Conservation (phyloP, 2,329 filamentous ascomycete genomes). For the Colletotrichum siamense region DNA sequence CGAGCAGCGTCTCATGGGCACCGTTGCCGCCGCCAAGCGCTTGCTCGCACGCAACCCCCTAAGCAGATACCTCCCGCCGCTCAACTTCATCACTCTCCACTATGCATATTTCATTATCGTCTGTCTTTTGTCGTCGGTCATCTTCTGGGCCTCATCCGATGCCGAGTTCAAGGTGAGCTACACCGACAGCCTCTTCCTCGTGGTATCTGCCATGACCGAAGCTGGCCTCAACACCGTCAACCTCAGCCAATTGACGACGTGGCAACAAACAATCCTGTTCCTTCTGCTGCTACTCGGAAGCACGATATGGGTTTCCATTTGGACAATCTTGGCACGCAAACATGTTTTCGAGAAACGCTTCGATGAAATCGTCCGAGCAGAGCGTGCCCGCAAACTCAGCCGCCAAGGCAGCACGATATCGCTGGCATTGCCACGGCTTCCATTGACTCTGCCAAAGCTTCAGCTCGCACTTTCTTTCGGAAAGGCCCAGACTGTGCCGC, state of each 20-base stretch:
- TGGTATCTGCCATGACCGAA: constrained; percentile 70
- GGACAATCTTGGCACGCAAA: constrained; percentile 66
- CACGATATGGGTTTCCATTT: constrained; percentile 68
- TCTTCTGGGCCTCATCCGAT: constrained; percentile 65
- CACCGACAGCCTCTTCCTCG: constrained; percentile 70
- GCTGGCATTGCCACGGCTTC: neutral
- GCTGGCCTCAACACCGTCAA: constrained; percentile 73
- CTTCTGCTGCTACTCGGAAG: constrained; percentile 70
- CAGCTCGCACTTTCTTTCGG: neutral
- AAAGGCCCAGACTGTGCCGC: neutral
- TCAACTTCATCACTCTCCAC: constrained; percentile 70
- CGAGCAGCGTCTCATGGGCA: neutral
- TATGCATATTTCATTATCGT: constrained; percentile 69
- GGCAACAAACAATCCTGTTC: constrained; percentile 71
- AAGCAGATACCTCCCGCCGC: constrained; percentile 34
- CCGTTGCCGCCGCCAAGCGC: neutral
- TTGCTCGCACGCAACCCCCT: neutral
- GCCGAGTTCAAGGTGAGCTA: constrained; percentile 60
- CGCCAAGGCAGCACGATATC: neutral
- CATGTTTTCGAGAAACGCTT: constrained; percentile 68
- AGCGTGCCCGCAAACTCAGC: constrained; percentile 35
- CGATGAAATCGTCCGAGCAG: constrained; percentile 52
- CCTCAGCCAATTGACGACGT: constrained; percentile 67
- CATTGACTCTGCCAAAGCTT: neutral
- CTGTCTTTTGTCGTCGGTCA: constrained; percentile 59